Conservation (phyloP, 305 asterid species). For the Fraxinus greggii region DNA sequence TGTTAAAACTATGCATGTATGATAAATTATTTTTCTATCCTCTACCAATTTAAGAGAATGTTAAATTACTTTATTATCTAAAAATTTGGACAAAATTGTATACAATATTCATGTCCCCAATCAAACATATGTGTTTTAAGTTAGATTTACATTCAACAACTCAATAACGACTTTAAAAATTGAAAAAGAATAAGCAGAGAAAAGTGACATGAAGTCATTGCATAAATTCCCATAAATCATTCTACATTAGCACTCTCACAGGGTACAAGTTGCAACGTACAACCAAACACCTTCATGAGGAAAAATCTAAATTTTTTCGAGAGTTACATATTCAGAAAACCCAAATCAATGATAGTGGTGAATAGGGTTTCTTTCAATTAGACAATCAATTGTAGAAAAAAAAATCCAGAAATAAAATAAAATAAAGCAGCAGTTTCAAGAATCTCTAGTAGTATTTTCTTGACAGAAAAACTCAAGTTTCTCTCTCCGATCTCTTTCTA, state of each 20-base stretch:
- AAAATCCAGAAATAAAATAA: background rate
- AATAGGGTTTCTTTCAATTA: background rate
- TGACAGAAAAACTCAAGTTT: background rate
- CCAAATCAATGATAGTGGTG: background rate
- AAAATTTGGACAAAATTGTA: no score
- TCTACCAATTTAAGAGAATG: no score
- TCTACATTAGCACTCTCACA: background rate
- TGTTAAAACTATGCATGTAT: no score
- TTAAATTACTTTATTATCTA: no score
- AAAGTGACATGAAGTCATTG: background rate
- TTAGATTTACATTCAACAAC: no score
- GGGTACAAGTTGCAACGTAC: constrained; percentile 16
- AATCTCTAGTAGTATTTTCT: background rate
- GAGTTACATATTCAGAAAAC: background rate
- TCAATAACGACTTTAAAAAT: background rate
- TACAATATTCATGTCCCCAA: background rate
- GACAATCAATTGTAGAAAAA: background rate
- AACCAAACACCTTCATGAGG: background rate
- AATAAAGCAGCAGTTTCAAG: background rate
- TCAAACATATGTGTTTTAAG: no score
- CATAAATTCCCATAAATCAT: background rate
- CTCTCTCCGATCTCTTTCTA: background rate
- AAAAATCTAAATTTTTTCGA: background rate
- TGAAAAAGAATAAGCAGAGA: background rate
- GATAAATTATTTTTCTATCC: no score